Evolutionary conservation across 805 yeast genomes (phyloP).

Genomic region (Tetrapisispora fleetii): DNA sequence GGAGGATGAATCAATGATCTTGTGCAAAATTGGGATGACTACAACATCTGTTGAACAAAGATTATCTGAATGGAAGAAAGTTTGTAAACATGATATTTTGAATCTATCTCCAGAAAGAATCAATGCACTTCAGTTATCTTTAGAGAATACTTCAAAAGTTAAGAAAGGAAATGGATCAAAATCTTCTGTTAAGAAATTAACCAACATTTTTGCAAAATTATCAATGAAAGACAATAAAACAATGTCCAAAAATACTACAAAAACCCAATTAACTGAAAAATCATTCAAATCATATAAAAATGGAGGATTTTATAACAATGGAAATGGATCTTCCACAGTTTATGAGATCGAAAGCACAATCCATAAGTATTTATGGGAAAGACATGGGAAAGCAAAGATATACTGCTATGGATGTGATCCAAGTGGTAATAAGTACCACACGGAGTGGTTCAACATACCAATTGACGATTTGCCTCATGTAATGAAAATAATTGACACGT

Average conservation of each 20-base stretch:
- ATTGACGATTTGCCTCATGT: constrained; percentile 15
- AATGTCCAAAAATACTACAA: not conserved
- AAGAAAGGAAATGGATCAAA: not conserved
- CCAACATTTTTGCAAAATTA: constrained; percentile 1
- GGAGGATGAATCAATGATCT: constrained; percentile 12
- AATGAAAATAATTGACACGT: constrained; percentile 11
- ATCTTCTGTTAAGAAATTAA: constrained; percentile 7
- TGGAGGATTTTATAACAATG: constrained; percentile 19
- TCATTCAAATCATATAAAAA: constrained; percentile 9
- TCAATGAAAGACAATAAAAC: not conserved
- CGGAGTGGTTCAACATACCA: constrained; percentile 24
- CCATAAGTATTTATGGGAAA: constrained; percentile 22
- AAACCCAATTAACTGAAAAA: not conserved
- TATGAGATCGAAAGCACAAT: constrained; percentile 15
- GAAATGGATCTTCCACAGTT: constrained; percentile 9
- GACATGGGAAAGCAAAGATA: constrained; percentile 22
- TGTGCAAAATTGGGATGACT: constrained; percentile 28
- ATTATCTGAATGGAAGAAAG: constrained; percentile 21
- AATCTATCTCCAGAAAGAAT: constrained; percentile 21
- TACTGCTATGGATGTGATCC: constrained; percentile 24
- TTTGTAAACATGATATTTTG: constrained; percentile 20
- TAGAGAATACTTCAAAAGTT: not conserved
- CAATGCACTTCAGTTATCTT: not conserved
- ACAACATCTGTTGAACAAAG: constrained; percentile 18
- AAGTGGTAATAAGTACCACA: constrained; percentile 15